These are phyloP conservation scores for Leccinum olivaceopallidum DNA, from an alignment of 768 basidiomycete species.

Conservation along the genomic window DNA sequence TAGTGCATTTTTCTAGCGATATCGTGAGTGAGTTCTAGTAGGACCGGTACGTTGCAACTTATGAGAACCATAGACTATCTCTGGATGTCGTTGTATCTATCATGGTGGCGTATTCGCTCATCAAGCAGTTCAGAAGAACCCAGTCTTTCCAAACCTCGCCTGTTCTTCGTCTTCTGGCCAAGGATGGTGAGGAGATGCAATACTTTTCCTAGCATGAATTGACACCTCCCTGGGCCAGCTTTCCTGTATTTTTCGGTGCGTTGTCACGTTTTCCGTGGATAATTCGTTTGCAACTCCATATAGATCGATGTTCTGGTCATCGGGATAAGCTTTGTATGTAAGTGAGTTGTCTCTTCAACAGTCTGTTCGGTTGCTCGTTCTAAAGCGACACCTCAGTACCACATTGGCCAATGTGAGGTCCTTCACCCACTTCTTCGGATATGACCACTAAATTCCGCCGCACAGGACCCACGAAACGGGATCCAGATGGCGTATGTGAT, in stretches of 20 bases:
- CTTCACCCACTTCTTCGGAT: not conserved
- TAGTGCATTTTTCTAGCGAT: constrained; percentile 5
- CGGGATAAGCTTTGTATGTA: not conserved
- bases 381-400: not conserved
- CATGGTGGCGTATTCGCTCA: constrained; percentile 5
- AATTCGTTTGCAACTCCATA: not conserved
- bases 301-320: not conserved
- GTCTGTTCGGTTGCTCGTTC: not conserved
- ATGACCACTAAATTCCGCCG: not conserved
- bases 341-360: constrained; percentile 3
- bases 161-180: not conserved
- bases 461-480: constrained; percentile 7
- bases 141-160: not conserved
- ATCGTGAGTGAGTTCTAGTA: not conserved
- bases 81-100: constrained; percentile 5
- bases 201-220: not conserved
- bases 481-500: constrained; percentile 5
- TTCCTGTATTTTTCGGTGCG: not conserved
- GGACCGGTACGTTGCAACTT: not conserved
- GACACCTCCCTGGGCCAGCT: not conserved
- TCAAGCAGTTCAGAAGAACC: not conserved
- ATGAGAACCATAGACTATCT: not conserved
- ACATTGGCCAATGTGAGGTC: not conserved
- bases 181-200: constrained; percentile 14
- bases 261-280: not conserved